Evolutionary conservation across 176 grass and related monocot genomes (phyloP).

Genomic region (Lolium rigidum): DNA sequence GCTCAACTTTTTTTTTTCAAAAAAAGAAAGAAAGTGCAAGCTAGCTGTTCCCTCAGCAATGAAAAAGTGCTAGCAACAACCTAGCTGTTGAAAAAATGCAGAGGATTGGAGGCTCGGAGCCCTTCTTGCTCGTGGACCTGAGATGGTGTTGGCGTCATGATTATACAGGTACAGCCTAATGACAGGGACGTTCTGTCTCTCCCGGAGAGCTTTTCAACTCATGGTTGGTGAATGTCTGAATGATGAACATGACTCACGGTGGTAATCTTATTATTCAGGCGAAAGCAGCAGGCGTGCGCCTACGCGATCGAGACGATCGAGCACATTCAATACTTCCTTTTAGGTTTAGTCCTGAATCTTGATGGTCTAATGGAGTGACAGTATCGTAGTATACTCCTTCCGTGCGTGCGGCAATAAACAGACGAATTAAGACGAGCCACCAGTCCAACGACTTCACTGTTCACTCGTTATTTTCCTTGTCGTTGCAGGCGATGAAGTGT

Average conservation of each 20-base stretch:
- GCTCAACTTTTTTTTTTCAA: too few species aligned
- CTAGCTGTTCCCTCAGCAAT: too few species aligned
- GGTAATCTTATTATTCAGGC: too few species aligned
- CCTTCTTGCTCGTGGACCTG: neutral
- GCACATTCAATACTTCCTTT: neutral
- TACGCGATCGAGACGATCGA: neutral
- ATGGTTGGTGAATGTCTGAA: neutral
- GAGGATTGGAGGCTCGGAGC: too few species aligned
- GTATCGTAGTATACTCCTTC: neutral
- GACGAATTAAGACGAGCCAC: neutral
- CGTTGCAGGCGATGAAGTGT: neutral
- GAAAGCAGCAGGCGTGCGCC: neutral
- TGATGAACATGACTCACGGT: constrained; percentile 13
- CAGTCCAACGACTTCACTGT: neutral
- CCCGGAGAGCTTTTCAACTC: neutral
- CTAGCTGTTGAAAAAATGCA: too few species aligned
- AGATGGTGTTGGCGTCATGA: neutral
- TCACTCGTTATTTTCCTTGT: neutral
- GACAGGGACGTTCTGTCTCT: neutral
- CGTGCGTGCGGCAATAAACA: neutral
- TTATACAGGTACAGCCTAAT: neutral
- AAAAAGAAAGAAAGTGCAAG: too few species aligned
- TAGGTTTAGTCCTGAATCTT: neutral
- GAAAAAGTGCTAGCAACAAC: too few species aligned
- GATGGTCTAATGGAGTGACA: neutral